A percentile compares a stretch with the other conserved stretches of the same genome.
phyloP scores from a whole-genome alignment of 441 rosid genomes.

The Melianthus villosus region DNA sequence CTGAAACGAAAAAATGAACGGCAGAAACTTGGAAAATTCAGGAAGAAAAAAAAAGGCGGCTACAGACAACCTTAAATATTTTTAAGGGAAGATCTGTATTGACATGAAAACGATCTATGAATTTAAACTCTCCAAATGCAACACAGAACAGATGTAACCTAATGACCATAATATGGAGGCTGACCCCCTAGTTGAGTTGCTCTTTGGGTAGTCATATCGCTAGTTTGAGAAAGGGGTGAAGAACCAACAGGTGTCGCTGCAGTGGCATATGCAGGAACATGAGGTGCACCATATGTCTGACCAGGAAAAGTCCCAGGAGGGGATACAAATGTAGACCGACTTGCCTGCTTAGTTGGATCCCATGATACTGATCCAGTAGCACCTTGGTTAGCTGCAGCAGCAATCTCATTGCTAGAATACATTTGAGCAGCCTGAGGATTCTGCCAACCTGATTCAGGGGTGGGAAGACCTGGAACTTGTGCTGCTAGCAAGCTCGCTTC shows the following conservation, averaged over 20 bases:
- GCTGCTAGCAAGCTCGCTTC: slow-evolving; percentile 35
- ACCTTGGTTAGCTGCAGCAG: slow-evolving; percentile 22
- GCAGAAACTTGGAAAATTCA: too few species aligned
- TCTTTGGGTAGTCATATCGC: slow-evolving; percentile 14
- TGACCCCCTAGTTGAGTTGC: slow-evolving; percentile 25
- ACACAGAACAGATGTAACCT: slow-evolving; percentile 9
- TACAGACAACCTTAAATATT: too few species aligned
- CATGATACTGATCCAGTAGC: slow-evolving; percentile 29
- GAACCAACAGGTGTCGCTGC: slow-evolving; percentile 26
- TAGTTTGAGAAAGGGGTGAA: slow-evolving; percentile 23
- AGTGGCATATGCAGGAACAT: slow-evolving; percentile 17
- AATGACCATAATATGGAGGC: slow-evolving; percentile 33
- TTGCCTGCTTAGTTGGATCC: slow-evolving; percentile 26
- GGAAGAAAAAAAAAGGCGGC: too few species aligned
- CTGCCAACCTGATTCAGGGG: slow-evolving; percentile 46
- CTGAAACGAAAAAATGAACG: too few species aligned
- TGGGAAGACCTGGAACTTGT: slow-evolving; percentile 26
- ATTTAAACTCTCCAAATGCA: too few species aligned
- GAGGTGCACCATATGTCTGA: slow-evolving; percentile 18
- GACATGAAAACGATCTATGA: too few species aligned
- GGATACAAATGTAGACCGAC: slow-evolving; percentile 17
- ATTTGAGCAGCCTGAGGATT: slow-evolving; percentile 32
- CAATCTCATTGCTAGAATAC: slow-evolving; percentile 27
- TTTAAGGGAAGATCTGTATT: too few species aligned
- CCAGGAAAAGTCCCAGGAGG: slow-evolving; percentile 31